Base-by-base conservation (phyloP, 257 asterid species). In the Buddleja alternifolia region DNA sequence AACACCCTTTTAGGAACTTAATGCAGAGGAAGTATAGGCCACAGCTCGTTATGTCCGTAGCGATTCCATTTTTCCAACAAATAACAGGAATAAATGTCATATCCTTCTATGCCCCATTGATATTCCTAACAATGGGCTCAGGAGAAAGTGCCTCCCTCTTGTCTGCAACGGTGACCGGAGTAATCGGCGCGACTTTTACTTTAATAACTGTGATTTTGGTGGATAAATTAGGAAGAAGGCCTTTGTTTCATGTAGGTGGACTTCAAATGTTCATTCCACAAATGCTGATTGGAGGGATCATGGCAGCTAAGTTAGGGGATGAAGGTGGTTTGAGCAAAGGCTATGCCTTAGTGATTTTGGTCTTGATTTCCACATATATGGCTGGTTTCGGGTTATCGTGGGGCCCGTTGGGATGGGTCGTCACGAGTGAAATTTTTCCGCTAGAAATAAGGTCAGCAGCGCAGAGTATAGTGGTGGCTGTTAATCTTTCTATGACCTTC, bases 361-460 rank as follows among this genome's bases (percentile, higher is more conserved):
- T 60, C 4, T 7, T 70, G 69, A 61, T 70, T 6, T 60, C 69
- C 45, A 34, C 21, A 3, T 60, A 47, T 20, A 53, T 70, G 24
- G 52, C 69, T 7, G 75, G 69, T 0, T 70, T 70, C 11, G 61
- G 75, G 8, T 37, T 70, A 11, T 70, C 75, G 0, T 70, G 75
- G 75, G 75, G 75, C 5, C 75, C 75, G 17, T 32, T 70, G 21
- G 75, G 69, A 34, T 70, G 75, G 75, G 69, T 70, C 6, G 69
- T 70, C 3, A 60, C 69, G 4, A 63, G 75, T 44, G 75, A 70
- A 45, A 70, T 70, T 37, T 70, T 70, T 41, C 75, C 75, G 7
- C 41, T 70, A 46, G 75, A 70, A 32, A 60, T 70, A 0, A 32
- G 69, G 10, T 60, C 75, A 3, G 75, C 68, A 8, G 75, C 69